Evolutionary conservation across 1,284 basidiomycete species (phyloP), one percentile per base, ranked within the genome.

Genomic region (Pyrrhoderma lamaoense): DNA sequence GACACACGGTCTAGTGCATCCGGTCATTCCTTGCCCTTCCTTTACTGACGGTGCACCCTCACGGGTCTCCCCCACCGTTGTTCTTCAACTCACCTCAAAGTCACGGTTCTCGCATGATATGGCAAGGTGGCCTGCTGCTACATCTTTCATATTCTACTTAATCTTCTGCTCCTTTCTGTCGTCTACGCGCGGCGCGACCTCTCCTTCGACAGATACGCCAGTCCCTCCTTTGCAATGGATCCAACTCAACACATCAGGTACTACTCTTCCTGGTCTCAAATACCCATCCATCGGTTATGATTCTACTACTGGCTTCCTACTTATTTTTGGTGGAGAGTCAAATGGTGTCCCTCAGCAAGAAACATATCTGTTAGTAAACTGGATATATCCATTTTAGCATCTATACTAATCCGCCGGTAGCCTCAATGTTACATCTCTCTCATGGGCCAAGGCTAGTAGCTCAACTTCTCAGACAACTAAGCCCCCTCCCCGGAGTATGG

Each of bases 281-380:
- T 81, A 86, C 60, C 77, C 85, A 9, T 75, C 80, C 39, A 79
- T 89, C 57, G 84, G 83, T 67, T 67, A 64, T 62, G 66, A 66
- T 58, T 61, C 68, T 47, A 55, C 55, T 47, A 74, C 75, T 59
- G 72, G 77, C 50, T 75, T 72, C 11, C 65, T 89, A 47, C 67
- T 89, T 57, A 72, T 89, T 49, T 89, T 88, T 61, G 86, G 86
- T 51, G 86, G 86, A 45, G 74, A 85, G 65, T 83, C 85, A 1
- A 69, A 75, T 55, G 81, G 81, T 16, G 70, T 85, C 45, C 71
- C 75, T 35, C 79, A 81, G 58, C 75, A 75, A 2, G 69, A 77
- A 58, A 89, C 86, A 1, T 85, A 79, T 61, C 69, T 87, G 80
- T 86, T 57, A 52, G 79, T 3, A 23, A 19, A 31, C 52, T 16